Conservation (phyloP, 441 rosid species). For the Arabidopsis lyrata region DNA sequence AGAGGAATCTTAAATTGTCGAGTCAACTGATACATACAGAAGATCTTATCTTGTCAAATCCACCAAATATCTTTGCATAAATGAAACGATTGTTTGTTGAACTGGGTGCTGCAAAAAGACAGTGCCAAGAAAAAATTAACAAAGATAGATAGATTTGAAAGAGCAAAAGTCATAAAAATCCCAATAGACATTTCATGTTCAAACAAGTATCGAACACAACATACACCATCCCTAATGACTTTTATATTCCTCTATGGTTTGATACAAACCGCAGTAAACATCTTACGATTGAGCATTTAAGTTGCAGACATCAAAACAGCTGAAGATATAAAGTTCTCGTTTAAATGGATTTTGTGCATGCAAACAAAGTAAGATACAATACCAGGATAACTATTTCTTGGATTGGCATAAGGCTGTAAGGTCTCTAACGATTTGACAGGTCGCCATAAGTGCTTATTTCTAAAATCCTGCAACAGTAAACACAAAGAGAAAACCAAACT, state of each 20-base stretch:
- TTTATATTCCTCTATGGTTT: not conserved
- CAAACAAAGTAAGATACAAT: conserved; percentile 30
- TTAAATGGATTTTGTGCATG: not conserved
- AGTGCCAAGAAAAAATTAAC: conserved; percentile 21
- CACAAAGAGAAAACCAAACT: conserved; percentile 19
- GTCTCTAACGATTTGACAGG: conserved; percentile 71
- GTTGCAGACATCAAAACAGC: conserved; percentile 28
- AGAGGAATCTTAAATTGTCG: not conserved
- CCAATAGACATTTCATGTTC: conserved; percentile 5
- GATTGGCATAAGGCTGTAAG: conserved; percentile 95
- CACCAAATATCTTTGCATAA: conserved; percentile 94
- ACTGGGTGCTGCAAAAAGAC: conserved; percentile 64
- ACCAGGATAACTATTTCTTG: conserved; percentile 84
- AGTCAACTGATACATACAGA: conserved; percentile 64
- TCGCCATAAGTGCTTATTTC: conserved; percentile 85
- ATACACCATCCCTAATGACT: conserved; percentile 1
- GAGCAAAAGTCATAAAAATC: not conserved
- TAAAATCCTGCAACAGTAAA: conserved; percentile 56
- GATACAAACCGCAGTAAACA: not conserved
- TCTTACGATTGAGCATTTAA: not conserved
- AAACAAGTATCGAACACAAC: not conserved
- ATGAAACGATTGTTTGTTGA: conserved; percentile 73
- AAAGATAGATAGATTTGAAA: not conserved
- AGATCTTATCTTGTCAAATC: conserved; percentile 89
- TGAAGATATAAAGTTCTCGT: not conserved